Evolutionary conservation across 805 yeast species (phyloP), one percentile per base, ranked within the genome.

Genomic region (Wickerhamiella domercqiae): DNA sequence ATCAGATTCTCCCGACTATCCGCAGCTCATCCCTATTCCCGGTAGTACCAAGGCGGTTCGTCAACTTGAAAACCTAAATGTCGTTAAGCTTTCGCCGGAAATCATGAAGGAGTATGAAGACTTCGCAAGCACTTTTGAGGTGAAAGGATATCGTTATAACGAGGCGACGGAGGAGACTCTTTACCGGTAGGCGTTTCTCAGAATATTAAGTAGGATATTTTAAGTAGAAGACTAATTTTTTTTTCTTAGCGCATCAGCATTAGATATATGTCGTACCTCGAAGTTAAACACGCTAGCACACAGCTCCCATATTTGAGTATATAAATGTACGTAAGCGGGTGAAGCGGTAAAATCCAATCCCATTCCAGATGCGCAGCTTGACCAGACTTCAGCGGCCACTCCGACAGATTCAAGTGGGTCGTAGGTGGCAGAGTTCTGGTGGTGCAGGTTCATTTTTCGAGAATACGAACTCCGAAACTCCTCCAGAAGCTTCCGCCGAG

Each of bases 1-100:
- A 47, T 54, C 61, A 6, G 26, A 29, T 21, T 28, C 19, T 19
- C 29, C 13, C 5, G 57, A 58, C 39, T 61, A 62, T 40, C 70
- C 84, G 19, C 63, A 59, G 41, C 64, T 81, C 32, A 51, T 84
- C 33, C 93, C 94, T 24, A 78, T 84, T 53, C 94, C 95, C 16
- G 76, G 86, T 37, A 75, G 81, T 3, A 68, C 83, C 5, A 68
- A 75, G 28, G 54, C 60, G 3, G 61, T 56, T 7, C 74, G 81
- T 54, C 71, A 78, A 14, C 62, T 64, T 34, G 78, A 72, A 52
- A 84, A 82, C 58, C 62, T 70, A 45, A 57, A 62, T 3, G 44
- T 34, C 5, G 41, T 47, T 4, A 54, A 35, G 47, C 69, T 83
- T 38, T 53, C 73, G 2, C 73, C 68, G n/a, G 68, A 53, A 0